phyloP scores from a whole-genome alignment of 352 stramenopile species.

The Blastocystis sp. region DNA sequence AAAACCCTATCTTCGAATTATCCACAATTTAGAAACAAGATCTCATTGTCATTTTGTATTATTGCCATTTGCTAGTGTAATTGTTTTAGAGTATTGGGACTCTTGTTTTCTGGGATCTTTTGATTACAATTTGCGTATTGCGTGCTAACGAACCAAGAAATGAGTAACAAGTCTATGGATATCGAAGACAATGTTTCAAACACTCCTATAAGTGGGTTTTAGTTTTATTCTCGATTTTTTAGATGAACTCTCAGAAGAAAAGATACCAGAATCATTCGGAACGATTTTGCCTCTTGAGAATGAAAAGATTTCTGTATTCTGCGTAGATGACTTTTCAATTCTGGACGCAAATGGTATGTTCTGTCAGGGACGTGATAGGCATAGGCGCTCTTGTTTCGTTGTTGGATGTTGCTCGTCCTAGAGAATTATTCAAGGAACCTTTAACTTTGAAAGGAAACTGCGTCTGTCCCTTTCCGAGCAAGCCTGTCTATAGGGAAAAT shows the following conservation, averaged over 20 bases:
- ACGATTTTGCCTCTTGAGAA: not conserved
- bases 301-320: constrained; percentile 31
- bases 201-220: not conserved
- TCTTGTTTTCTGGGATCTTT: not conserved
- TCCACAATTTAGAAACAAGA: not conserved
- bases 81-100: not conserved
- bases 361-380: not conserved
- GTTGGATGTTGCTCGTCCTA: not conserved
- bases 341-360: not conserved
- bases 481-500: not conserved
- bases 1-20: no score
- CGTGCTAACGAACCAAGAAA: not conserved
- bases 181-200: not conserved
- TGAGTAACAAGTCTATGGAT: not conserved
- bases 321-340: constrained; percentile 20
- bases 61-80: not conserved
- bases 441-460: not conserved
- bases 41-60: not conserved
- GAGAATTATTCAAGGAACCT: not conserved
- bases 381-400: constrained; percentile 4
- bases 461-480: constrained; percentile 8
- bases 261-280: not conserved
- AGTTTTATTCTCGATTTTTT: not conserved
- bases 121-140: not conserved
- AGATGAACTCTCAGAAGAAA: constrained; percentile 12